Percentiles rank a stretch among this genome's conserved stretches.
These are phyloP conservation scores for Monosporozyma yasuniensis DNA, from an alignment of 805 yeast species.

Conservation along the genomic window DNA sequence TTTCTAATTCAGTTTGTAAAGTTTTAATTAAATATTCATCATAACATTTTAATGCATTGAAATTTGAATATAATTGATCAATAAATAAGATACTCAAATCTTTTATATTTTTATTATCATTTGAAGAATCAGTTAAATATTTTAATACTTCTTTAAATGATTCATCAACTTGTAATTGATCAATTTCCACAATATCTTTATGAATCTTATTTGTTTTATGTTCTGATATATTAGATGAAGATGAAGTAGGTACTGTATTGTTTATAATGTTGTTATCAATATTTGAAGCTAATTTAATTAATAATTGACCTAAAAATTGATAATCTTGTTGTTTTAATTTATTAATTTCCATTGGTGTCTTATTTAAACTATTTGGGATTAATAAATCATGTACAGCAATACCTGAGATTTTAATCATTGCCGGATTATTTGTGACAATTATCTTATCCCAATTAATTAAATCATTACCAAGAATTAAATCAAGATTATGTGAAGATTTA, in stretches of 20 bases:
- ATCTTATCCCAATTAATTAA: slow-evolving; percentile 57
- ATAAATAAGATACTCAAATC: slow-evolving; percentile 36
- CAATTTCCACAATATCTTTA: slow-evolving; percentile 1
- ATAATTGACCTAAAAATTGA: slow-evolving; percentile 46
- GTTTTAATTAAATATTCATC: slow-evolving; percentile 54
- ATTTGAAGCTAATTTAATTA: slow-evolving; percentile 25
- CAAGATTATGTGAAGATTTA: slow-evolving; percentile 53
- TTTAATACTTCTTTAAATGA: slow-evolving; percentile 38
- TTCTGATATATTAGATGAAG: neutral
- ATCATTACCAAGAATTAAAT: slow-evolving; percentile 46
- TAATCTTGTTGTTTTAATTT: slow-evolving; percentile 48
- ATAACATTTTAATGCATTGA: slow-evolving; percentile 40
- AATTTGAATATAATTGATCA: slow-evolving; percentile 31
- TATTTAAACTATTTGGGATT: slow-evolving; percentile 1
- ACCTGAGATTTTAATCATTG: slow-evolving; percentile 61
- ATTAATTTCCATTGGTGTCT: slow-evolving; percentile 6
- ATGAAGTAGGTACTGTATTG: neutral
- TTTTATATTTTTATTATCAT: slow-evolving; percentile 19
- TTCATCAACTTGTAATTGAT: slow-evolving; percentile 30
- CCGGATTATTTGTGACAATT: slow-evolving; percentile 56
- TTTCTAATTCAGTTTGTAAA: slow-evolving; percentile 70
- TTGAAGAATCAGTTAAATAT: slow-evolving; percentile 29
- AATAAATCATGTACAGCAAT: slow-evolving; percentile 67
- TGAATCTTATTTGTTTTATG: slow-evolving; percentile 2
- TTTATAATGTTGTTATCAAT: neutral